Evolutionary conservation across 768 basidiomycete genomes (phyloP).

Genomic region (Myochromella boudieri): DNA sequence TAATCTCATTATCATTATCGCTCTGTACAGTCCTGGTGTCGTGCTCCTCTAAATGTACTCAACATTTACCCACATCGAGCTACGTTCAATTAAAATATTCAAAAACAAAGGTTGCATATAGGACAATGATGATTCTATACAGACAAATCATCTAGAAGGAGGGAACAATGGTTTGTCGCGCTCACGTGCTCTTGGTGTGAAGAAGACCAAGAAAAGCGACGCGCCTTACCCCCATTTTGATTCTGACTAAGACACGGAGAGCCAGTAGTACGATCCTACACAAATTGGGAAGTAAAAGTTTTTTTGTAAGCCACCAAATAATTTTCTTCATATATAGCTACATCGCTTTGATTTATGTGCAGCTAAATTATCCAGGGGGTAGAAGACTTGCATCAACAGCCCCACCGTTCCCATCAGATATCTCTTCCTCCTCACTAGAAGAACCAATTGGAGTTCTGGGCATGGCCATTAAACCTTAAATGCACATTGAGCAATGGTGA

Average conservation of each 20-base stretch:
- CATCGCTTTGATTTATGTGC: too few species aligned
- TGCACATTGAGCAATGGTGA: conserved; percentile 4
- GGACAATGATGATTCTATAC: conserved; percentile 12
- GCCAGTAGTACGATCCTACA: background rate
- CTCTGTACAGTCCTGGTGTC: conserved; percentile 9
- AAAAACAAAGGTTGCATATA: conserved; percentile 2
- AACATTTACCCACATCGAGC: background rate
- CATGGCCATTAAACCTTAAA: conserved; percentile 93
- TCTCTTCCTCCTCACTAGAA: conserved; percentile 32
- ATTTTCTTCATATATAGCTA: too few species aligned
- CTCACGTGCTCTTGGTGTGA: conserved; percentile 51
- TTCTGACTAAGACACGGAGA: too few species aligned
- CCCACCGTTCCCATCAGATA: conserved; percentile 34
- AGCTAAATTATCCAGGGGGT: too few species aligned
- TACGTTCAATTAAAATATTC: conserved; percentile 3
- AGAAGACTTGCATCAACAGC: conserved; percentile 89
- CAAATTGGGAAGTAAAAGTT: too few species aligned
- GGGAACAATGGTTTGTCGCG: conserved; percentile 27
- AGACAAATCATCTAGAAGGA: conserved; percentile 1
- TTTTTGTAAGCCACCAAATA: too few species aligned
- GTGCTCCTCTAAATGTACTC: background rate
- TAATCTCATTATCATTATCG: conserved; percentile 15
- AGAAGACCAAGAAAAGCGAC: conserved; percentile 34
- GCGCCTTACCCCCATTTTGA: conserved; percentile 11
- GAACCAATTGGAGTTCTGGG: conserved; percentile 86